Evolutionary conservation across 1,284 basidiomycete species (phyloP), one percentile per base, ranked within the genome.

Genomic region (Leccinum insolens): DNA sequence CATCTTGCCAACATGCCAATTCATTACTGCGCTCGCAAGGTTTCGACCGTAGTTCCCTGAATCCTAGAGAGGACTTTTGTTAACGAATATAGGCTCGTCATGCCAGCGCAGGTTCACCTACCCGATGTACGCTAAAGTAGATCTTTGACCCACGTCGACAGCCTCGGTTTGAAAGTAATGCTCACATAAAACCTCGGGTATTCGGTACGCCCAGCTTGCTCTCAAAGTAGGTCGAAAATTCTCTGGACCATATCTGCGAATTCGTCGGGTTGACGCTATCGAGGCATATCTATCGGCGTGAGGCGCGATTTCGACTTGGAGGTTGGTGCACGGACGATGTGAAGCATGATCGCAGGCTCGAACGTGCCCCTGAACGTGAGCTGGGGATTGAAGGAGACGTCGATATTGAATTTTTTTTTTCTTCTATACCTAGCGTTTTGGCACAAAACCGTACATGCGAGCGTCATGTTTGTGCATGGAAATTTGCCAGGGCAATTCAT

Each of bases 341-440:
- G 78, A 70, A 91, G 77, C 63, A 84, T 78, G 75, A 88, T 85
- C 1, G 89, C 88, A 28, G 89, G 89, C n/a, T 90, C 89, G 62
- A 89, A 85, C 8, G 84, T 85, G 6, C 88, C 89, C n/a, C 49
- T n/a, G 49, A 52, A 52, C n/a, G n/a, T 52, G 49, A 52, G 11
- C 17, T 52, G 49, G n/a, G 11, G 49, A 52, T 52, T 52, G 49
- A 52, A 52, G 20, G 49, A 20, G 49, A 52, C 49, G 49, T 52
- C 49, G 49, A 52, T 11, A 52, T 52, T 20, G 49, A 52, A 20
- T 28, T 28, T 28, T 28, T 28, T 28, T 28, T 28, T 28, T 52
- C 49, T 52, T 20, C 49, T 52, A 7, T 52, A 12, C 6, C 73
- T 15, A 55, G 52, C n/a, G 52, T 15, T 2, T 55, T 55, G 52